Evolutionary conservation across 2,329 filamentous ascomycete species (phyloP).

Genomic region (Leptosphaerulina australis): DNA sequence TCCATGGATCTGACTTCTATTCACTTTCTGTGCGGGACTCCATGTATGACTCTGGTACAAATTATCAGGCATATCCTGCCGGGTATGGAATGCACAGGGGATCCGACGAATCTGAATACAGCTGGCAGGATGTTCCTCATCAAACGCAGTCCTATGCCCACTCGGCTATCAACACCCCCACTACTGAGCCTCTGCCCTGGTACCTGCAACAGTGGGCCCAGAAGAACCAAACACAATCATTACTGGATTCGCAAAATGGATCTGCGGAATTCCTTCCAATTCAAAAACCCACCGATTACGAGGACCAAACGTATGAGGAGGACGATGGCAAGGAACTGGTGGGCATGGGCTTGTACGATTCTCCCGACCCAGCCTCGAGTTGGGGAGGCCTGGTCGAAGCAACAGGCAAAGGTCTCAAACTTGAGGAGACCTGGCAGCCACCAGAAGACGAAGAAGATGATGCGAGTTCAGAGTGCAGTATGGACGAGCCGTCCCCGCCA

Average conservation of each 20-base stretch:
- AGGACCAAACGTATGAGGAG: slow-evolving; percentile 62
- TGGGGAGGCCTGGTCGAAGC: slow-evolving; percentile 58
- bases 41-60: slow-evolving; percentile 31
- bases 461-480: slow-evolving; percentile 52
- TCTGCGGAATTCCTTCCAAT: slow-evolving; percentile 58
- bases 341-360: slow-evolving; percentile 83
- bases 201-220: slow-evolving; percentile 48
- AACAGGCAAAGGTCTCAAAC: slow-evolving; percentile 74
- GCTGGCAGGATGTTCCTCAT: slow-evolving; percentile 37
- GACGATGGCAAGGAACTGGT: slow-evolving; percentile 72
- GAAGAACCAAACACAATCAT: slow-evolving; percentile 38
- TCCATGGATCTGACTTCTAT: slow-evolving; percentile 43
- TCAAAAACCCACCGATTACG: slow-evolving; percentile 55
- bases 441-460: slow-evolving; percentile 61
- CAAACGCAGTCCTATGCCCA: slow-evolving; percentile 31
- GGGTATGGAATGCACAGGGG: slow-evolving; percentile 24
- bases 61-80: slow-evolving; percentile 22
- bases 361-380: slow-evolving; percentile 65
- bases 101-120: slow-evolving; percentile 38
- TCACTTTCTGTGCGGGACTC: slow-evolving; percentile 45
- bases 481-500: slow-evolving; percentile 44
- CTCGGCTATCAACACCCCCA: slow-evolving; percentile 41
- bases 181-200: slow-evolving; percentile 43
- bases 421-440: slow-evolving; percentile 80
- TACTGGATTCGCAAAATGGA: slow-evolving; percentile 23